phyloP scores from a whole-genome alignment of 2,329 filamentous ascomycete genomes.

The Apiospora koreana region DNA sequence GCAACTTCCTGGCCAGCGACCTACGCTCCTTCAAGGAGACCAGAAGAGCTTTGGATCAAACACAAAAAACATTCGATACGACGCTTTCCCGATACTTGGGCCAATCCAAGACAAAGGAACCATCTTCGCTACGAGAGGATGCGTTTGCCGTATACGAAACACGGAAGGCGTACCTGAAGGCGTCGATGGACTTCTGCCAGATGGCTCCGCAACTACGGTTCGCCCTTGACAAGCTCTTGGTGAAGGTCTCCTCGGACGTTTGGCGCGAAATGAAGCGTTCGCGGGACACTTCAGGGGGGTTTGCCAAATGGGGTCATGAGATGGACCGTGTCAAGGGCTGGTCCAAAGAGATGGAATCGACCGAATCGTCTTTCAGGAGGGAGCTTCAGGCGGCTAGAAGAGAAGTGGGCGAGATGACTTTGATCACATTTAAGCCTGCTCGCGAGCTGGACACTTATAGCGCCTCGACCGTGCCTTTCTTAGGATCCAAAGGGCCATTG shows the following conservation, averaged over 20 bases:
- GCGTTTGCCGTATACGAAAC: slow-evolving; percentile 95
- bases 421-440: slow-evolving; percentile 74
- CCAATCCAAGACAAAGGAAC: slow-evolving; percentile 91
- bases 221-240: slow-evolving; percentile 81
- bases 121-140: slow-evolving; percentile 87
- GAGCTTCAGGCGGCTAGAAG: slow-evolving; percentile 79
- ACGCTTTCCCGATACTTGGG: slow-evolving; percentile 78
- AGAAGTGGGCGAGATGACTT: slow-evolving; percentile 78
- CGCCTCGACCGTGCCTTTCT: slow-evolving; percentile 83
- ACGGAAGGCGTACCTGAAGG: slow-evolving; percentile 85
- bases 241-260: slow-evolving; percentile 81
- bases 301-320: slow-evolving; percentile 71
- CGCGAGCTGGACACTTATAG: slow-evolving; percentile 93
- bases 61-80: slow-evolving; percentile 83
- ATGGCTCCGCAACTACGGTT: slow-evolving; percentile 83
- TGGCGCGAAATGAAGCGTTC: slow-evolving; percentile 82
- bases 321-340: slow-evolving; percentile 92
- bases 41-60: slow-evolving; percentile 71
- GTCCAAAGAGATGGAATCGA: slow-evolving; percentile 90
- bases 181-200: slow-evolving; percentile 91
- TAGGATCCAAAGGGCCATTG: slow-evolving; percentile 71
- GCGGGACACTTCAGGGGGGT: slow-evolving; percentile 64
- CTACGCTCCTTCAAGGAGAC: slow-evolving; percentile 85
- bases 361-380: slow-evolving; percentile 79
- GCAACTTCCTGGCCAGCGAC: slow-evolving; percentile 75